phyloP scores from a whole-genome alignment of 192 early-diverging fungal species.

The Coemansia sp. region DNA sequence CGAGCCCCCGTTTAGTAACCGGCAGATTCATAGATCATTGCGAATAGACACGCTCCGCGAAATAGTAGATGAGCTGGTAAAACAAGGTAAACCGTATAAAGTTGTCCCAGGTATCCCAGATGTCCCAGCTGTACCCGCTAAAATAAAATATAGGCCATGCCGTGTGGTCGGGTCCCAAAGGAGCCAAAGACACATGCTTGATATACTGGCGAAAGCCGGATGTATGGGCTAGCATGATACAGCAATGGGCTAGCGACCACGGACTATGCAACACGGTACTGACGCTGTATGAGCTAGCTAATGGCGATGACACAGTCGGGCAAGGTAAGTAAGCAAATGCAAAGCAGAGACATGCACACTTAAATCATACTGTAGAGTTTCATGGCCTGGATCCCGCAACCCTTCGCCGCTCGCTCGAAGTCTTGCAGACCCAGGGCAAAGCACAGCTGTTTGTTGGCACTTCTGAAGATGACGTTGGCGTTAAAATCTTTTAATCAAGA shows the following conservation, averaged over 20 bases:
- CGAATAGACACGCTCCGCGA: constrained; percentile 64
- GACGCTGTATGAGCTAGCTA: constrained; percentile 84
- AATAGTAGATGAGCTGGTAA: constrained; percentile 72
- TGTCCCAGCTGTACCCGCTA: no score
- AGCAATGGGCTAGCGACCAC: constrained; percentile 74
- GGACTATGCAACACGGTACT: constrained; percentile 79
- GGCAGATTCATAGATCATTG: constrained; percentile 63
- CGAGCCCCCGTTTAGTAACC: constrained; percentile 68
- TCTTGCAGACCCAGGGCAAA: constrained; percentile 76
- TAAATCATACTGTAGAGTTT: constrained; percentile 62
- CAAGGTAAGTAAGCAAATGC: constrained; percentile 56
- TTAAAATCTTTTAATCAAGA: constrained; percentile 71
- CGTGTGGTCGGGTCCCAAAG: constrained; percentile 48
- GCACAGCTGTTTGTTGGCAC: constrained; percentile 72
- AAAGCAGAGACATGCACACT: background rate
- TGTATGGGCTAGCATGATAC: constrained; percentile 81
- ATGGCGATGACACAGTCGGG: constrained; percentile 76
- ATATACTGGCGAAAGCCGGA: constrained; percentile 88
- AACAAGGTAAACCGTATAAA: constrained; percentile 58
- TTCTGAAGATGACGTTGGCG: constrained; percentile 69
- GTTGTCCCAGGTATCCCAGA: no score
- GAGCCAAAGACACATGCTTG: constrained; percentile 56
- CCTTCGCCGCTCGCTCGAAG: constrained; percentile 74
- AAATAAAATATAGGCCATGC: constrained; percentile 42
- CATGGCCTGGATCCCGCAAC: constrained; percentile 68